phyloP scores from a whole-genome alignment of 257 asterid species.

The Rehmannia glutinosa region DNA sequence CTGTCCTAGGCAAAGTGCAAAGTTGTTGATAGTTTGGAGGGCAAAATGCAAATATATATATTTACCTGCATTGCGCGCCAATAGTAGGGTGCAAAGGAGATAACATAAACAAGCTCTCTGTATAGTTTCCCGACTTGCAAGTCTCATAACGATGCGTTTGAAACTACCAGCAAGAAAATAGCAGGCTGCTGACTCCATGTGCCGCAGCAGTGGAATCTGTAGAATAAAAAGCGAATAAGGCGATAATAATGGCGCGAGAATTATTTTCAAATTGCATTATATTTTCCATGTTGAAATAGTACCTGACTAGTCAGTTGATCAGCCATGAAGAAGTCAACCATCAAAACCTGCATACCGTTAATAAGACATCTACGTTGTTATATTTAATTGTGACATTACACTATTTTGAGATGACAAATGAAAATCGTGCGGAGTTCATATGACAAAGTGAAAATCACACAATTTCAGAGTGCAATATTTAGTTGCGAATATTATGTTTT shows the following conservation, averaged over 20 bases:
- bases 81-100: constrained; percentile 90
- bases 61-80: constrained; percentile 98
- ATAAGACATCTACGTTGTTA: not conserved
- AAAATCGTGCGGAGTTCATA: too few relatives aligned
- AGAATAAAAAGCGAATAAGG: not conserved
- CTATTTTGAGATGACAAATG: too few relatives aligned
- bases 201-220: constrained; percentile 82
- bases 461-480: too few relatives aligned
- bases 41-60: too few relatives aligned
- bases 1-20: too few relatives aligned
- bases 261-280: not conserved
- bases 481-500: too few relatives aligned
- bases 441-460: too few relatives aligned
- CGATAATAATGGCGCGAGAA: not conserved
- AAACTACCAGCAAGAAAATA: constrained; percentile 79
- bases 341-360: constrained; percentile 45
- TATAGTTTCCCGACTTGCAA: constrained; percentile 75
- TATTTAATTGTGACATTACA: not conserved
- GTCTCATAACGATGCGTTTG: constrained; percentile 53
- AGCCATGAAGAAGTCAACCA: constrained; percentile 98
- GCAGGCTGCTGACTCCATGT: constrained; percentile 89
- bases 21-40: too few relatives aligned
- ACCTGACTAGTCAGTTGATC: constrained; percentile 99
- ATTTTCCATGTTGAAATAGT: too few relatives aligned
- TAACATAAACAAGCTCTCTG: constrained; percentile 77